Percentiles rank a stretch among this genome's conserved stretches.
phyloP scores from a whole-genome alignment of 2,329 filamentous ascomycete species.

The Phyllosticta citrichinensis region DNA sequence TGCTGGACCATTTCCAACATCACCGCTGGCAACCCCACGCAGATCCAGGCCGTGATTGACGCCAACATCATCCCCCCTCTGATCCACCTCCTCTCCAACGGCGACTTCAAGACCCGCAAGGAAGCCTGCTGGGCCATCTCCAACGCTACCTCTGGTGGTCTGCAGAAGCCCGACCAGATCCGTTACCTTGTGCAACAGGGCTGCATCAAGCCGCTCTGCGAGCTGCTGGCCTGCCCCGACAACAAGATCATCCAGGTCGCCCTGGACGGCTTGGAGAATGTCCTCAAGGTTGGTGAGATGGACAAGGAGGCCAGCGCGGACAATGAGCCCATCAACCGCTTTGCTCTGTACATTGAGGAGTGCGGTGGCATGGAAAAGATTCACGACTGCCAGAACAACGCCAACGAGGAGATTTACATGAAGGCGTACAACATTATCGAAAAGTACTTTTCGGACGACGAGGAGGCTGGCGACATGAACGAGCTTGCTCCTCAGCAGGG shows the following conservation, averaged over 20 bases:
- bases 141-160: conserved; percentile 91
- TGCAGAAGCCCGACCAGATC: conserved; percentile 98
- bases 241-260: conserved; percentile 99
- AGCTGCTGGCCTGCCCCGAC: conserved; percentile 89
- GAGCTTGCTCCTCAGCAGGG: conserved; percentile 64
- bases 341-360: conserved; percentile 96
- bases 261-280: conserved; percentile 95
- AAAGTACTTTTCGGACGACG: conserved; percentile 99
- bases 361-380: conserved; percentile 99
- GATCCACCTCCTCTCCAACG: conserved; percentile 91
- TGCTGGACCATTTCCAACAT: conserved; percentile 99
- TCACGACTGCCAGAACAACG: conserved; percentile 98
- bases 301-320: conserved; percentile 84
- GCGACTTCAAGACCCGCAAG: conserved; percentile 97
- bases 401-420: conserved; percentile 99
- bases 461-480: conserved; percentile 71
- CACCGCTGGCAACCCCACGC: conserved; percentile 92
- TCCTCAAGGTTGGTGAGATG: conserved; percentile 97
- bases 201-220: conserved; percentile 95
- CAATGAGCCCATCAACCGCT: conserved; percentile 77
- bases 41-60: conserved; percentile 95
- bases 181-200: conserved; percentile 87
- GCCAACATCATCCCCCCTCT: conserved; percentile 93
- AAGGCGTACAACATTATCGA: conserved; percentile 99
- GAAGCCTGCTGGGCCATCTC: conserved; percentile 99